Evolutionary conservation across 2,329 filamentous ascomycete species (phyloP).

Genomic region (Colletotrichum echinochloae): DNA sequence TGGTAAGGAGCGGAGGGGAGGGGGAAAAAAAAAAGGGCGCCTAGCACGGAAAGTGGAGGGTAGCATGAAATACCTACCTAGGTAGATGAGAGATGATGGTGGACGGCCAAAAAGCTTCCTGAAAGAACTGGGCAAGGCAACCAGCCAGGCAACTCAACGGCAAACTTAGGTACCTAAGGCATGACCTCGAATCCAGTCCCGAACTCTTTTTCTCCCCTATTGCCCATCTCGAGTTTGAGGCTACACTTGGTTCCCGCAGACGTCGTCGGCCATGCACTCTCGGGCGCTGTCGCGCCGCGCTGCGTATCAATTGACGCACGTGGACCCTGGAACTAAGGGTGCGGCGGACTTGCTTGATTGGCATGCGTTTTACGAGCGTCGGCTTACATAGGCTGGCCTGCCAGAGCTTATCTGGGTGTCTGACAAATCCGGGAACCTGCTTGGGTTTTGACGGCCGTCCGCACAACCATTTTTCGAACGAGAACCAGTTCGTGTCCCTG

Average conservation of each 20-base stretch:
- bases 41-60: constrained; percentile 28
- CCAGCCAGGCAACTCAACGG: background rate
- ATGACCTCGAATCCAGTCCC: background rate
- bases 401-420: background rate
- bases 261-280: constrained; percentile 10
- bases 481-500: background rate
- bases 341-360: background rate
- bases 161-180: too few species aligned
- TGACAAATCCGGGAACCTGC: background rate
- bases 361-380: constrained; percentile 9
- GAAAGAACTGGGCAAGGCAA: background rate
- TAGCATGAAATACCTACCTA: constrained; percentile 6
- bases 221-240: background rate
- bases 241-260: constrained; percentile 1
- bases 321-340: background rate
- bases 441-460: background rate
- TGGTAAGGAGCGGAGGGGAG: constrained; percentile 30
- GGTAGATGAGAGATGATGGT: constrained; percentile 16
- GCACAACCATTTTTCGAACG: background rate
- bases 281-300: too few species aligned
- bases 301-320: constrained; percentile 28
- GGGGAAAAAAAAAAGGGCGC: constrained; percentile 6
- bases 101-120: too few species aligned
- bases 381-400: background rate
- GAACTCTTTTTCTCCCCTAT: background rate